Conservation (phyloP, 768 basidiomycete species). For the Mycena pura region DNA sequence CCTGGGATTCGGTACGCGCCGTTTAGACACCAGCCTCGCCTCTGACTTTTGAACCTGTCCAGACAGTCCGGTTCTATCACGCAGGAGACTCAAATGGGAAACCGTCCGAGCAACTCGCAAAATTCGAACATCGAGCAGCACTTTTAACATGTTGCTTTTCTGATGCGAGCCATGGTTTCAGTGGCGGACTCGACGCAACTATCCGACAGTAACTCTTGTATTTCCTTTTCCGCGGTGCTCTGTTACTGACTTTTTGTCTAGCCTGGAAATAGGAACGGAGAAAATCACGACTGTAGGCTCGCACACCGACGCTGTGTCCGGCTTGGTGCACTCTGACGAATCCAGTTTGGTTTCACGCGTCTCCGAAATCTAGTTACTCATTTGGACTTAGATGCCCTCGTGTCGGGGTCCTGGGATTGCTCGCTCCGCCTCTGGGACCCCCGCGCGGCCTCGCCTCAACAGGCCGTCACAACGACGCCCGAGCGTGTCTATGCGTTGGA, state of each 20-base stretch:
- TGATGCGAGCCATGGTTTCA: constrained; percentile 73
- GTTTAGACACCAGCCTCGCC: constrained; percentile 5
- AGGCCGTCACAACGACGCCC: constrained; percentile 70
- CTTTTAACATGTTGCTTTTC: constrained; percentile 85
- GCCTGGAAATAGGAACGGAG: constrained; percentile 80
- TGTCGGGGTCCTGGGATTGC: constrained; percentile 94
- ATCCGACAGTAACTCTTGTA: constrained; percentile 78
- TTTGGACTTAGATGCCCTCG: constrained; percentile 60
- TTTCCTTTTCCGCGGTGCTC: neutral
- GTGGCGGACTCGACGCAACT: constrained; percentile 86
- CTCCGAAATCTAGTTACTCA: neutral
- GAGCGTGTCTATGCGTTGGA: constrained; percentile 90
- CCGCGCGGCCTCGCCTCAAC: constrained; percentile 61
- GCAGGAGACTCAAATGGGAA: constrained; percentile 64
- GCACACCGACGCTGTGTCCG: constrained; percentile 81
- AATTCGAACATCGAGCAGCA: constrained; percentile 88
- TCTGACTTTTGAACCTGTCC: constrained; percentile 3
- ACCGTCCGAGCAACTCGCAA: constrained; percentile 72
- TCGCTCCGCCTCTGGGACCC: constrained; percentile 90
- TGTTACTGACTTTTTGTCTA: constrained; percentile 38
- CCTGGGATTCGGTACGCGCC: constrained; percentile 80
- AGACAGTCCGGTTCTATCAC: constrained; percentile 58
- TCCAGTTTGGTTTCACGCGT: constrained; percentile 51
- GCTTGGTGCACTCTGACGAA: constrained; percentile 72
- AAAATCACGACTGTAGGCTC: constrained; percentile 77